Evolutionary conservation across 2,329 filamentous ascomycete genomes (phyloP).

Genomic region (Seiridium cupressi): DNA sequence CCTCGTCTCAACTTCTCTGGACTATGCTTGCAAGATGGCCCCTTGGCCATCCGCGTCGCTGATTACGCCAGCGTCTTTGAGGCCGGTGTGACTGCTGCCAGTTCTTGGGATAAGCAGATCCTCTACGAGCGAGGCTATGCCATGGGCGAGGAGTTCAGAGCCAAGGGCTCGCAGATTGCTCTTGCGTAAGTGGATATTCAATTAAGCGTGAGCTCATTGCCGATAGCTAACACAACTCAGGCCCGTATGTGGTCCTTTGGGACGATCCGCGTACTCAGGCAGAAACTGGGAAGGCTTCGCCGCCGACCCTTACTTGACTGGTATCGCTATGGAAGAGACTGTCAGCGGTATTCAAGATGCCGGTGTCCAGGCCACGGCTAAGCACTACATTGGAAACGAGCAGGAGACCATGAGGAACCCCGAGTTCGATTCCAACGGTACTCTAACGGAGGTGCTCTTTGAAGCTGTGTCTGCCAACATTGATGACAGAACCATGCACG

Average conservation of each 20-base stretch:
- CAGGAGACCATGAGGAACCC: conserved; percentile 15
- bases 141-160: conserved; percentile 60
- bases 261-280: conserved; percentile 44
- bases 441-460: conserved; percentile 1
- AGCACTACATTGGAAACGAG: conserved; percentile 36
- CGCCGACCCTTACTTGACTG: conserved; percentile 67
- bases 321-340: conserved; percentile 41
- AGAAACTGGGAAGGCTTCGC: conserved; percentile 66
- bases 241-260: conserved; percentile 41
- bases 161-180: conserved; percentile 71
- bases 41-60: conserved; percentile 62
- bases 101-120: conserved; percentile 67
- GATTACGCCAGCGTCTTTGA: conserved; percentile 70
- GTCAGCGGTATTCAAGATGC: conserved; percentile 32
- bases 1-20: conserved; percentile 54
- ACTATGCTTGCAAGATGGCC: conserved; percentile 68
- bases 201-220: background rate
- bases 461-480: conserved; percentile 54
- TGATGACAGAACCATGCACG: conserved; percentile 74
- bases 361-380: conserved; percentile 36
- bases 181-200: conserved; percentile 33
- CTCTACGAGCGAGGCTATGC: conserved; percentile 43
- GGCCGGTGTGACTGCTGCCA: conserved; percentile 67
- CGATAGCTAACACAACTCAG: conserved; percentile 22
- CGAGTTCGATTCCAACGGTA: background rate